Base-by-base conservation (phyloP, 2,329 filamentous ascomycete species). In the Coniochaeta pulveracea region DNA sequence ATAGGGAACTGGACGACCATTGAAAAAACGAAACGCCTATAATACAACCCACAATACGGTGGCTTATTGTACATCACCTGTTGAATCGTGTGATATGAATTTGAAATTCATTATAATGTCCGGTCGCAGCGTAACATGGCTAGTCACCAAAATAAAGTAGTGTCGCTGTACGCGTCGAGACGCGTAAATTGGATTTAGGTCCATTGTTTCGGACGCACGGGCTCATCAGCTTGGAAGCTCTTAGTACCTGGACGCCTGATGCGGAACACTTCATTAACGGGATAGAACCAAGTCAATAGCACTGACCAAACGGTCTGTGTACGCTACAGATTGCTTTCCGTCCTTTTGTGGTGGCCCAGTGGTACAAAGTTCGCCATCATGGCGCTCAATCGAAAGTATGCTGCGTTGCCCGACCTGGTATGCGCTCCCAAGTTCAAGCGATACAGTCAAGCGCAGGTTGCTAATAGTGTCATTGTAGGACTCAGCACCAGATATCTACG, bases 401-500 rank as follows among this genome's bases (percentile, higher is more conserved):
- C 83, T 33, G 79, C 76, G 36, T 62, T 91, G 42, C 84, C 83
- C 37, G 84, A 89, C 54, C 60, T 91, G 55, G 84, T 88, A 62
- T 42, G 56, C 19, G n/a, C 41, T 6, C 16, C 19, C 7, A 21
- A 5, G 8, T 7, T 27, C 52, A 41, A 52, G 43, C 26, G 28
- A 19, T 17, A 4, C 5, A 31, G 10, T 9, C 28, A 31, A 4
- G 5, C 10, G 7, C 15, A 9, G 12, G 17, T 14, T 17, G 34
- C 28, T 31, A 6, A 31, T 19, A 31, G 10, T 15, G 16, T 19
- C 19, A 34, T 44, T n/a, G n/a, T n/a, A 93, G 83, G 88, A 95
- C 60, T 82, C 80, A 35, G 86, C 88, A 18, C 88, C 88, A 44
- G 91, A 96, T 51, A 85, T 94, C 48, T 96, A 95, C 65, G 89